A percentile compares a stretch with the other conserved stretches of the same genome.
phyloP scores from a whole-genome alignment of 2,329 filamentous ascomycete species.

The Aspergillus felis region DNA sequence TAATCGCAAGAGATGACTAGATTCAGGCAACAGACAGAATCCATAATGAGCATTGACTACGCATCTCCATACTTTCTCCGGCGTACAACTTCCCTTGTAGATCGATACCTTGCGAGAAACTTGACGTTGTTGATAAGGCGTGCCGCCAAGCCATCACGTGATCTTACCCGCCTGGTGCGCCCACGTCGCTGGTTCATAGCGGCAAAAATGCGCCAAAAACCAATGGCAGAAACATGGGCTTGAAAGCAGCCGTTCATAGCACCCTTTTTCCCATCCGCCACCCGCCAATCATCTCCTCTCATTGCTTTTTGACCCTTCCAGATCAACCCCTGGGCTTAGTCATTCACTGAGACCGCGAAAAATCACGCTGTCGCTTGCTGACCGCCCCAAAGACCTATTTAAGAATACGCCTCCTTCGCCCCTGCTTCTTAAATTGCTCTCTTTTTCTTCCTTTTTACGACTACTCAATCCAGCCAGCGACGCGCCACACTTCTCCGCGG shows the following conservation, averaged over 20 bases:
- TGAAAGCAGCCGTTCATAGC: conserved; percentile 41
- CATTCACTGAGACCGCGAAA: conserved; percentile 9
- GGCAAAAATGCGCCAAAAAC: conserved; percentile 6
- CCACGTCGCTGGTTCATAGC: not conserved
- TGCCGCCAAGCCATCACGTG: conserved; percentile 15
- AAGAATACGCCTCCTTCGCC: conserved; percentile 20
- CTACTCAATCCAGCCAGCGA: conserved; percentile 8
- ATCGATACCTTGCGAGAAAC: not conserved
- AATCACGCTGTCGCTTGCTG: conserved; percentile 19
- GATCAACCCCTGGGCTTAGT: conserved; percentile 26
- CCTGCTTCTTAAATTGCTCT: conserved; percentile 8
- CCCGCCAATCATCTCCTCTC: conserved; percentile 32
- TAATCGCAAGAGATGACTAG: not conserved
- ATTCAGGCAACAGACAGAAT: not conserved
- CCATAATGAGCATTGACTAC: not conserved
- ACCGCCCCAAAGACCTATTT: conserved; percentile 25
- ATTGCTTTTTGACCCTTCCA: conserved; percentile 20
- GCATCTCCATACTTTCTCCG: not conserved
- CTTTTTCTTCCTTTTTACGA: conserved; percentile 16
- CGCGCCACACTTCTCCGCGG: conserved; percentile 14
- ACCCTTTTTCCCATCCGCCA: conserved; percentile 27
- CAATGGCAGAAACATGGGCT: conserved; percentile 24
- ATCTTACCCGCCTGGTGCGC: not conserved
- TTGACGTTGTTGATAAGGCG: not conserved
- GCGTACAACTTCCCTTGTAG: not conserved